phyloP scores from a whole-genome alignment of 805 yeast genomes.

The Sungouiozyma intestinalis region DNA sequence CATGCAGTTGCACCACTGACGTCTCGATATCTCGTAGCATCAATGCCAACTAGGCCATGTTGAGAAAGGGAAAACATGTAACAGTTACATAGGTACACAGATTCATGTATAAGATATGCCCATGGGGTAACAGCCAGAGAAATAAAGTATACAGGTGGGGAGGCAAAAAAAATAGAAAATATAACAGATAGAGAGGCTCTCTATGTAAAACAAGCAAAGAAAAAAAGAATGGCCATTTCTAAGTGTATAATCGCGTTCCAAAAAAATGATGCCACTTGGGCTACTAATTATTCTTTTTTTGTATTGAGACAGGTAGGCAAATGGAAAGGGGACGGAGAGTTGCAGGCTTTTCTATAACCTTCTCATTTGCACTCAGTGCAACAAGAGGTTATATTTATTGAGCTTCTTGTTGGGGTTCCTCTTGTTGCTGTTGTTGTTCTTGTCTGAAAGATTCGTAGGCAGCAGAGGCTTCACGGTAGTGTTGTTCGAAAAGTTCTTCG shows the following conservation, averaged over 20 bases:
- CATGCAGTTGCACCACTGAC: no score
- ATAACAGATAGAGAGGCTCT: background rate
- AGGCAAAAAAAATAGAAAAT: no score
- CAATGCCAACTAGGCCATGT: no score
- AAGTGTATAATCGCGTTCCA: background rate
- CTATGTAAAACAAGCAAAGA: background rate
- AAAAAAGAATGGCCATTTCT: background rate
- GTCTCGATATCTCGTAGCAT: no score
- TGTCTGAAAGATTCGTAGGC: constrained; percentile 89
- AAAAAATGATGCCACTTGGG: background rate
- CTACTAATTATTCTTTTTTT: background rate
- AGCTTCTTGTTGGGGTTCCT: constrained; percentile 2
- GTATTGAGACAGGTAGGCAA: background rate
- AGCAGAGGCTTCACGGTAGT: constrained; percentile 86
- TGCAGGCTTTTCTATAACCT: no score
- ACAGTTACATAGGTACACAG: background rate
- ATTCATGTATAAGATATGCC: background rate
- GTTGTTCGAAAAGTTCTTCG: constrained; percentile 79
- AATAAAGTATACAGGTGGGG: background rate
- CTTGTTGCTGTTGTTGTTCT: constrained; percentile 25
- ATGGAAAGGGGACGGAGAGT: background rate
- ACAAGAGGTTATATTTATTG: no score
- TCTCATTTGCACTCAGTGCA: no score
- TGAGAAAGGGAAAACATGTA: background rate
- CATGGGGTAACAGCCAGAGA: background rate